Conservation (phyloP, 192 early-diverging fungal genomes). For the Coemansia sp. region DNA sequence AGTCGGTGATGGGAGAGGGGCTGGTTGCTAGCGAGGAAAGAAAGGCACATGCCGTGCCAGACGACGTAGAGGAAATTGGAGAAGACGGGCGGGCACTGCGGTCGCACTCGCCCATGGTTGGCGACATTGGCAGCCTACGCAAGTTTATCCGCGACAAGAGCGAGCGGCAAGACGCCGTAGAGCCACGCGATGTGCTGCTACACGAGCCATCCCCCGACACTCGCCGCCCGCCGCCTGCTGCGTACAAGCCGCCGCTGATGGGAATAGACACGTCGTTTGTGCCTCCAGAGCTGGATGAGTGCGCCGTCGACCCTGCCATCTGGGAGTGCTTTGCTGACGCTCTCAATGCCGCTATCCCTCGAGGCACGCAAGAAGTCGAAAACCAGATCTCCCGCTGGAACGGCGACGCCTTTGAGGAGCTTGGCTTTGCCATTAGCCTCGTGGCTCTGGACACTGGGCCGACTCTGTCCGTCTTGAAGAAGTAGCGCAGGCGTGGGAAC, state of each 20-base stretch:
- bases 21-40: constrained; percentile 16
- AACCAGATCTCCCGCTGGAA: constrained; percentile 23
- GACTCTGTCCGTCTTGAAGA: background rate
- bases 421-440: constrained; percentile 15
- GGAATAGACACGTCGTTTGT: constrained; percentile 18
- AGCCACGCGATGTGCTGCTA: constrained; percentile 17
- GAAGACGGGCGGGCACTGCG: background rate
- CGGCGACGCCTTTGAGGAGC: constrained; percentile 10
- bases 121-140: constrained; percentile 11
- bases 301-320: background rate
- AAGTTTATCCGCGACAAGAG: constrained; percentile 9
- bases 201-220: constrained; percentile 5
- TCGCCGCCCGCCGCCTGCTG: constrained; percentile 5
- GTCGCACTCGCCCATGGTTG: constrained; percentile 7
- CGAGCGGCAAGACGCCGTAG: constrained; percentile 8
- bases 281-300: constrained; percentile 11
- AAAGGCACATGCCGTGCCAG: background rate
- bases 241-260: constrained; percentile 18
- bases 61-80: background rate
- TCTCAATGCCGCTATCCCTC: constrained; percentile 16
- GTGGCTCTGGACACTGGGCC: constrained; percentile 6
- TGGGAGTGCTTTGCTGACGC: constrained; percentile 23
- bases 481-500: constrained; percentile 5
- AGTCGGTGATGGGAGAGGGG: constrained; percentile 23
- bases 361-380: constrained; percentile 14